These are phyloP conservation scores for Emmonsia crescens DNA, from an alignment of 2,329 filamentous ascomycete species.

Conservation along the genomic window DNA sequence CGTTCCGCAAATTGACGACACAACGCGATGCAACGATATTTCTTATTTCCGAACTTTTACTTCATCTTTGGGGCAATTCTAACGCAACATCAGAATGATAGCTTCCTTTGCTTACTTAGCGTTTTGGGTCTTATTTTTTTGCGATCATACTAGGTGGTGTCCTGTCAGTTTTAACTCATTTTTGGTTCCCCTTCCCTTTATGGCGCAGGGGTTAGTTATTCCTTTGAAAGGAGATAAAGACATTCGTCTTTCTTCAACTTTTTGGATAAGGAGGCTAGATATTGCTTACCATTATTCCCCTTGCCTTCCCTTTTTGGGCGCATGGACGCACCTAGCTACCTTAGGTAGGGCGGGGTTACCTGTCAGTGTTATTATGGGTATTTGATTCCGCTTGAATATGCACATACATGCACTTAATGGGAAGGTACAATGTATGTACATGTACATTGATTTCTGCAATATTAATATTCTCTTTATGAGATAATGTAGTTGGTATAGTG, in stretches of 20 bases:
- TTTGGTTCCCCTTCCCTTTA: not conserved
- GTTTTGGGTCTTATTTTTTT: not conserved
- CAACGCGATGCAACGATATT: not conserved
- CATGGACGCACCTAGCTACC: too few relatives aligned
- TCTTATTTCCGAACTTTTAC: not conserved
- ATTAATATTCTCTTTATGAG: too few relatives aligned
- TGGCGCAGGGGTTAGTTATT: not conserved
- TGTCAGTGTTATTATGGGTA: not conserved
- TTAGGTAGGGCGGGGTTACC: not conserved
- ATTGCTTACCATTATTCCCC: not conserved
- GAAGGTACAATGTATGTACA: too few relatives aligned
- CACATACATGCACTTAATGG: too few relatives aligned
- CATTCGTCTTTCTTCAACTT: not conserved
- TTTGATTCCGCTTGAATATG: not conserved
- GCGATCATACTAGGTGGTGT: not conserved
- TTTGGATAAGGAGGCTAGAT: not conserved
- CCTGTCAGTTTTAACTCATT: not conserved
- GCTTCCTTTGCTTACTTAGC: not conserved
- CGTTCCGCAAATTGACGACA: not conserved
- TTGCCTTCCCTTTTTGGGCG: not conserved
- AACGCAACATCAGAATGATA: not conserved
- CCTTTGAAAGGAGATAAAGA: not conserved
- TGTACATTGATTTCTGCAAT: too few relatives aligned
- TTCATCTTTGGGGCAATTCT: not conserved
- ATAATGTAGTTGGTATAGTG: too few relatives aligned